A percentile compares a stretch with the other conserved stretches of the same genome.
phyloP scores from a whole-genome alignment of 2,329 filamentous ascomycete genomes.

The Albifimbria verrucaria region DNA sequence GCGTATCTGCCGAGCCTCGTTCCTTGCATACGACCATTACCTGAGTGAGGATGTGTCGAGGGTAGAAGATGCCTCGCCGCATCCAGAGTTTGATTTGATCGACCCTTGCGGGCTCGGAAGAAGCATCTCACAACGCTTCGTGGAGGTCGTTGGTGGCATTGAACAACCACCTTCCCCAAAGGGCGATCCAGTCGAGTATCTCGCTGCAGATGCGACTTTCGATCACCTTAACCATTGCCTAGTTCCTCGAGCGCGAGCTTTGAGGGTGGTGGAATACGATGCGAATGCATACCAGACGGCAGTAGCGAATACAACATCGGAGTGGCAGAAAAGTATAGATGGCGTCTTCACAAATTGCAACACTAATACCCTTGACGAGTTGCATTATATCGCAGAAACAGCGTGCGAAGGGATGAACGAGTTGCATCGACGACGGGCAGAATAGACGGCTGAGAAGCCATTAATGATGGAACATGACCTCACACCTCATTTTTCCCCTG shows the following conservation, averaged over 20 bases:
- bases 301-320: slow-evolving; percentile 37
- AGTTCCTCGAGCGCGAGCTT: slow-evolving; percentile 18
- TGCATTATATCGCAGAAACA: slow-evolving; percentile 42
- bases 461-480: background rate
- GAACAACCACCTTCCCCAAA: slow-evolving; percentile 30
- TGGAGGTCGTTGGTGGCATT: slow-evolving; percentile 40
- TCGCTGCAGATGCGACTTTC: slow-evolving; percentile 21
- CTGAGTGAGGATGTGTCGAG: slow-evolving; percentile 25
- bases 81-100: slow-evolving; percentile 34
- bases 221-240: slow-evolving; percentile 22
- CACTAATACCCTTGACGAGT: slow-evolving; percentile 37
- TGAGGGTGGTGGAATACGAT: slow-evolving; percentile 30
- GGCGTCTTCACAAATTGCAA: slow-evolving; percentile 42
- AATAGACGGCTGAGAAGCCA: slow-evolving; percentile 22
- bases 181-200: slow-evolving; percentile 31
- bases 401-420: slow-evolving; percentile 41
- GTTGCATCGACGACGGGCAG: slow-evolving; percentile 32
- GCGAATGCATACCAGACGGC: slow-evolving; percentile 32
- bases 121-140: slow-evolving; percentile 41
- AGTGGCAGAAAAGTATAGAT: slow-evolving; percentile 41
- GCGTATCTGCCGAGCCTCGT: slow-evolving; percentile 39
- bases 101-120: slow-evolving; percentile 40
- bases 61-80: slow-evolving; percentile 5
- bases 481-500: background rate
- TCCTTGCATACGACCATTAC: slow-evolving; percentile 41